Conservation (phyloP, 306 rosid genomes). For the Trifolium pratense region DNA sequence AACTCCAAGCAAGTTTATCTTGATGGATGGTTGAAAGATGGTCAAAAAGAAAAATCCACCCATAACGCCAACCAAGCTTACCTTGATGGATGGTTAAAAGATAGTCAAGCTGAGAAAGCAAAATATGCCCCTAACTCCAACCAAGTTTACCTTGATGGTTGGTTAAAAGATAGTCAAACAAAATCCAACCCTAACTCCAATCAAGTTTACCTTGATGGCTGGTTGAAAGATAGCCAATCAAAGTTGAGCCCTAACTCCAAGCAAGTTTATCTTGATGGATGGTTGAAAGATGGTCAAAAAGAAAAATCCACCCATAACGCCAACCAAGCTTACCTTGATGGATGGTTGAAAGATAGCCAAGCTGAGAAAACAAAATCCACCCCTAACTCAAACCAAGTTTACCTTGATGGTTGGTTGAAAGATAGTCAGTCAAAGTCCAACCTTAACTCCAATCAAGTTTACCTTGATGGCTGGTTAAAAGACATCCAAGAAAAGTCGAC, state of each 20-base stretch:
- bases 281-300: not conserved
- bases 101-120: no score
- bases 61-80: not conserved
- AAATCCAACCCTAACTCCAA: no score
- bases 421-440: no score
- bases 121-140: no score
- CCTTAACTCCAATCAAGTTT: not conserved
- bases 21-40: slow-evolving; percentile 17
- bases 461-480: slow-evolving; percentile 1
- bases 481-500: not conserved
- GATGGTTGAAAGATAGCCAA: slow-evolving; percentile 3
- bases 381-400: not conserved
- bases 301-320: not conserved
- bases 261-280: slow-evolving; percentile 4
- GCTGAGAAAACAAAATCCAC: not conserved
- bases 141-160: slow-evolving; percentile 27
- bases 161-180: no score
- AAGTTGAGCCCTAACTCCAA: not conserved
- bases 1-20: not conserved
- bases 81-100: no score
- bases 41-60: not conserved
- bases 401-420: slow-evolving; percentile 31
- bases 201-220: not conserved
- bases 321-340: not conserved
- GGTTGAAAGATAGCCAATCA: not conserved